Percentiles rank a stretch among this genome's conserved stretches.
Evolutionary conservation across 352 stramenopile species (phyloP).

Genomic region (Pythium diclinum): DNA sequence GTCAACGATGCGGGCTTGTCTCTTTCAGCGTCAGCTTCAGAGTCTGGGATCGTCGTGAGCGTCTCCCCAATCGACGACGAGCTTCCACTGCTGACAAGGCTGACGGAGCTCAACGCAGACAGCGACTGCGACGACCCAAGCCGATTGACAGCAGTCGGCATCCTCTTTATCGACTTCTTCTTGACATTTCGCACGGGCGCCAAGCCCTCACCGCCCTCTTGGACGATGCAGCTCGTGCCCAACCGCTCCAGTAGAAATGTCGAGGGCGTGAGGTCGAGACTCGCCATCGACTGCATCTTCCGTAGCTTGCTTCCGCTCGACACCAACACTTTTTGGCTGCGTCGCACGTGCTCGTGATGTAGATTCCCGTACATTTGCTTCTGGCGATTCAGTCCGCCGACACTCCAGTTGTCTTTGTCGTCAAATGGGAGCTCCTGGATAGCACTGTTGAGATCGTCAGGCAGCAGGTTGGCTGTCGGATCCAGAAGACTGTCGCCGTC

Average conservation of each 20-base stretch:
- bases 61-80: neutral
- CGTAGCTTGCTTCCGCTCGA: slow-evolving; percentile 35
- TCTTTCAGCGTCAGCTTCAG: neutral
- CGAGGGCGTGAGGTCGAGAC: slow-evolving; percentile 60
- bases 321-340: slow-evolving; percentile 43
- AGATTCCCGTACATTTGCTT: slow-evolving; percentile 74
- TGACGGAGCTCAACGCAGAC: neutral
- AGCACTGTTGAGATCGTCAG: slow-evolving; percentile 35
- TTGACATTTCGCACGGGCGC: slow-evolving; percentile 1
- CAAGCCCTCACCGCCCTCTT: slow-evolving; percentile 6
- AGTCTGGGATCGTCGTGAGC: neutral
- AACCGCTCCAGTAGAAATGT: slow-evolving; percentile 67
- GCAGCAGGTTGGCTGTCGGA: slow-evolving; percentile 29
- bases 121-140: slow-evolving; percentile 15
- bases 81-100: neutral
- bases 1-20: neutral
- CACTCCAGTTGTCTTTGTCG: slow-evolving; percentile 80
- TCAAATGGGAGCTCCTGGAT: slow-evolving; percentile 52
- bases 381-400: slow-evolving; percentile 71
- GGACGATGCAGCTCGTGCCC: slow-evolving; percentile 55
- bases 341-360: slow-evolving; percentile 61
- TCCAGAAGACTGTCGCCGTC: slow-evolving; percentile 6
- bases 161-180: slow-evolving; percentile 25
- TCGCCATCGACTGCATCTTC: slow-evolving; percentile 32
- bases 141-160: neutral